These are phyloP conservation scores for Neurospora tetrasperma DNA, from an alignment of 495 filamentous ascomycete genomes.

Conservation along the genomic window DNA sequence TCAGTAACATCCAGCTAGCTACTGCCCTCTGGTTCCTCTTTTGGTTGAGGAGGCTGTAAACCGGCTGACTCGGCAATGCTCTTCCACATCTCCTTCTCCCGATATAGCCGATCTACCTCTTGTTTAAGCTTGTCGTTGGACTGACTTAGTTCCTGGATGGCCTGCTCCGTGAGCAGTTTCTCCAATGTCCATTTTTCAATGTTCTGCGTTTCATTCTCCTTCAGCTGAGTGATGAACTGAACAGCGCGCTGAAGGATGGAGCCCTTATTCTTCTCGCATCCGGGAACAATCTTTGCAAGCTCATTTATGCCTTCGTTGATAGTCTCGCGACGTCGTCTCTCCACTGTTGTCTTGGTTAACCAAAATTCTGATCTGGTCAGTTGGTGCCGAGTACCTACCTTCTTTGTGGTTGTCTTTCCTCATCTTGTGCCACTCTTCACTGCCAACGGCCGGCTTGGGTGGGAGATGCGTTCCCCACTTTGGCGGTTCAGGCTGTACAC, in stretches of 20 bases:
- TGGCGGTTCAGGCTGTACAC: constrained; percentile 18
- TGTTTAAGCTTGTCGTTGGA: constrained; percentile 85
- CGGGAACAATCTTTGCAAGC: constrained; percentile 92
- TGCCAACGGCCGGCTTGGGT: constrained; percentile 80
- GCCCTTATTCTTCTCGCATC: constrained; percentile 98
- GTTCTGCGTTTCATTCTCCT: constrained; percentile 86
- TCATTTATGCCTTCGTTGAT: constrained; percentile 99
- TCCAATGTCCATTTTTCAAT: constrained; percentile 96
- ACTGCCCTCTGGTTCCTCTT: constrained; percentile 28
- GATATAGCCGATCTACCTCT: constrained; percentile 60
- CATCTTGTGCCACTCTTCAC: constrained; percentile 96
- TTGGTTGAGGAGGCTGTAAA: constrained; percentile 36
- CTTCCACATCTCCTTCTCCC: constrained; percentile 79
- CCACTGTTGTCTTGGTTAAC: constrained; percentile 47
- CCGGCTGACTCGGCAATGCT: constrained; percentile 68
- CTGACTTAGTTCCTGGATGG: constrained; percentile 77
- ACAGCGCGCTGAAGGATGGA: constrained; percentile 92
- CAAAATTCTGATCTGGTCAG: neutral
- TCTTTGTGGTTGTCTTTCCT: constrained; percentile 99
- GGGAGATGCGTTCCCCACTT: constrained; percentile 7
- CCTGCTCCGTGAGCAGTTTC: constrained; percentile 90
- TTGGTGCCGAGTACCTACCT: constrained; percentile 44
- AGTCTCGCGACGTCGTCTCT: constrained; percentile 92
- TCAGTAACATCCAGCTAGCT: constrained; percentile 9
- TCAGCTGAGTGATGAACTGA: constrained; percentile 84